Base-by-base conservation (phyloP, 306 rosid genomes). In the Elaeagnus macrophylla region DNA sequence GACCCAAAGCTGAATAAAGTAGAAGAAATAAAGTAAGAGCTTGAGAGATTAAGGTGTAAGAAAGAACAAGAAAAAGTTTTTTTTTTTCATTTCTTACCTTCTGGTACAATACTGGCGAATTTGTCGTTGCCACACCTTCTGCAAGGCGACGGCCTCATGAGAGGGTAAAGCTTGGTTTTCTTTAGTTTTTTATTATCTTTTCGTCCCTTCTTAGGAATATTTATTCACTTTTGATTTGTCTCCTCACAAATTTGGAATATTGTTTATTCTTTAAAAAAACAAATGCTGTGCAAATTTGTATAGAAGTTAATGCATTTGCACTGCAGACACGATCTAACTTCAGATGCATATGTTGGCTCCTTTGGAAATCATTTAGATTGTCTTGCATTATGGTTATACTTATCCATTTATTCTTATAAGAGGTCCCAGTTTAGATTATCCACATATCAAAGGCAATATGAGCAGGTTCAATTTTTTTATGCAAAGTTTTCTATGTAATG, bases 21-120 rank as follows among this genome's bases (percentile, higher is more conserved):
- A 7, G 88, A 87, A 50, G 95, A 87, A 77, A 61, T 93, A 16
- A 93, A 79, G 80, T 89, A 75, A 9, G 95, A 87, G 56, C 78
- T 93, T 47, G 96, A 84, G 67, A 82, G 78, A 53, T 40, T 93
- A 38, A 78, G 75, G 49, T 67, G 55, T 71, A 63, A 62, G 79
- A 80, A 72, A 82, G 95, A 87, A 51, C 78, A 61, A 41, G 84
- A 84, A 60, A 87, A 77, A 70, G 35, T 66, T 7, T 59, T 66
- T 7, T 59, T 66, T 7, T 75, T 89, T 5, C 85, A 83, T 66
- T 84, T 87, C 46, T 81, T 55, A 57, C 75, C 96, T 59, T 91
- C 96, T 16, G 95, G 95, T 63, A 66, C 89, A 59, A 79, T 93
- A 46, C 57, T 87, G 40, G 83, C 89, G 35, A 82, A 72, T 58